Evolutionary conservation across 768 basidiomycete species (phyloP), one percentile per base, ranked within the genome.

Genomic region (Mycena venus): DNA sequence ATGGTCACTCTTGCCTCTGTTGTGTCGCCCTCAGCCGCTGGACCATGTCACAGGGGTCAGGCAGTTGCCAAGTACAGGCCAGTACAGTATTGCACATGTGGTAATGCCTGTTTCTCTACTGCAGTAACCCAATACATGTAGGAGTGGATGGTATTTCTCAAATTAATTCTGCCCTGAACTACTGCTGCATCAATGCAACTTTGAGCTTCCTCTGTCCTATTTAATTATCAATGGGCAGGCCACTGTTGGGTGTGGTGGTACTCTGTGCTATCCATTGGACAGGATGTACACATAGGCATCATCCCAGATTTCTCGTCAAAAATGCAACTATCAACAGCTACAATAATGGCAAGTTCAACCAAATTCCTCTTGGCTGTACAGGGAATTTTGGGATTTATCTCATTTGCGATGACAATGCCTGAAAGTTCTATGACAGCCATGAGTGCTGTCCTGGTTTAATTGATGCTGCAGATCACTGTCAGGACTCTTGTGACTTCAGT

Each of bases 131-230:
- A 59, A 27, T 36, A 59, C 58, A 59, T 14, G 36, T 38, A 38
- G 36, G 58, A 12, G 58, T 36, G 32, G 15, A 59, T 59, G 58
- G 32, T 36, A 59, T 59, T 59, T 34, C 17, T 59, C n/a, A 29
- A 36, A 34, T 59, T 23, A 36, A 59, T 59, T n/a, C 58, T 32
- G 34, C 19, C 32, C 58, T 59, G 58, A 59, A 59, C 32, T 38
- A 59, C 58, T 34, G 58, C 58, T 59, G 58, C 58, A 59, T 59
- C 58, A 59, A 59, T 32, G 58, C 58, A 59, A 59, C 58, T 59
- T 59, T 32, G 19, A 36, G 58, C 58, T 59, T 59, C 58, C 58
- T 59, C n/a, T 59, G 58, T 38, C 58, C 58, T 14, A n/a, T n/a
- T n/a, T n/a, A n/a, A 12, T 59, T 34, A 59, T 59, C 58, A 59